Percentiles rank a stretch among this genome's conserved stretches.
Evolutionary conservation across 1,284 basidiomycete species (phyloP).

Genomic region (Abortiporus biennis): DNA sequence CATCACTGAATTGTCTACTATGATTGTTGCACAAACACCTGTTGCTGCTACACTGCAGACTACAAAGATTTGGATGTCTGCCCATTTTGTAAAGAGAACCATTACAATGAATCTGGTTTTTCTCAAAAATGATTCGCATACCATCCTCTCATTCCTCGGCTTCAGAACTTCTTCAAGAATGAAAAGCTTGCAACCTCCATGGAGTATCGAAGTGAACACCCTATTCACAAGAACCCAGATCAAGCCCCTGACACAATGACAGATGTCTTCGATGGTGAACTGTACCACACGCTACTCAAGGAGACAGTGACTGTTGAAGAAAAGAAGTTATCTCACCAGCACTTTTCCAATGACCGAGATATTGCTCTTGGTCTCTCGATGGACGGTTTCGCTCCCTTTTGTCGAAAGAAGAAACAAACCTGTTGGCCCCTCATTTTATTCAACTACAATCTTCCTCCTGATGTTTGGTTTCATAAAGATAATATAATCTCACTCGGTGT

Average conservation of each 20-base stretch:
- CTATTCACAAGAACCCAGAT: slow-evolving; percentile 5
- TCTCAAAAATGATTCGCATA: slow-evolving; percentile 12
- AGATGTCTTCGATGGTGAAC: slow-evolving; percentile 19
- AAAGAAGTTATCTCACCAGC: slow-evolving; percentile 13
- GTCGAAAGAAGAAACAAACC: slow-evolving; percentile 24
- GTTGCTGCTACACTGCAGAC: slow-evolving; percentile 22
- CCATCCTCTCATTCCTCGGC: slow-evolving; percentile 13
- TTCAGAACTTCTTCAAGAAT: slow-evolving; percentile 10
- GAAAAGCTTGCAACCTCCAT: slow-evolving; percentile 11
- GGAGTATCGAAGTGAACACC: slow-evolving; percentile 16
- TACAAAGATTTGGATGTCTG: slow-evolving; percentile 15
- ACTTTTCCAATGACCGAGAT: slow-evolving; percentile 21
- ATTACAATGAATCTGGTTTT: slow-evolving; percentile 6
- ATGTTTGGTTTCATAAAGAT: slow-evolving; percentile 23
- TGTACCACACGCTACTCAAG: slow-evolving; percentile 11
- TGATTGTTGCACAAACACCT: slow-evolving; percentile 28
- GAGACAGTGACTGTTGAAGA: slow-evolving; percentile 12
- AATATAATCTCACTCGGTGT: slow-evolving; percentile 32
- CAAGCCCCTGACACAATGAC: slow-evolving; percentile 8
- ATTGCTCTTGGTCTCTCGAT: slow-evolving; percentile 25
- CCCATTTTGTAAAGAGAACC: slow-evolving; percentile 15
- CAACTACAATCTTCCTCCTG: slow-evolving; percentile 33
- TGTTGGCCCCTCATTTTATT: slow-evolving; percentile 36
- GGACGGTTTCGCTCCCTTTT: slow-evolving; percentile 34
- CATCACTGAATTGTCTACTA: slow-evolving; percentile 20